A percentile compares a stretch with the other conserved stretches of the same genome.
Evolutionary conservation across 345 rosid species (phyloP).

Genomic region (Pugionium cornutum): DNA sequence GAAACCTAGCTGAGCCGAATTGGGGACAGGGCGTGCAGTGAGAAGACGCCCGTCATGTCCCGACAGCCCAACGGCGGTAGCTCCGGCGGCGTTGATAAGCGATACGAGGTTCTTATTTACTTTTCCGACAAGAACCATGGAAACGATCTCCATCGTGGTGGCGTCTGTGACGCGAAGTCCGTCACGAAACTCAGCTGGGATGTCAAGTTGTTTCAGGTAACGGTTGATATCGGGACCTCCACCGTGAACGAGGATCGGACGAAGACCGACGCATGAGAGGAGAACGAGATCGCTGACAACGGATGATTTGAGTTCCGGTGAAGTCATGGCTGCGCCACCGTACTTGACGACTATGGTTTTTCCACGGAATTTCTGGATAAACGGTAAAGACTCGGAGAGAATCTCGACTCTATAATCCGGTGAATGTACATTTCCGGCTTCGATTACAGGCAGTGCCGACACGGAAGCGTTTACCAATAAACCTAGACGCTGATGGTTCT

Average conservation of each 20-base stretch:
- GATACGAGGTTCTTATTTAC: constrained; percentile 86
- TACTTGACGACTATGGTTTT: constrained; percentile 89
- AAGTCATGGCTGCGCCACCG: constrained; percentile 97
- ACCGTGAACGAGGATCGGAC: constrained; percentile 88
- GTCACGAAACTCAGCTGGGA: constrained; percentile 68
- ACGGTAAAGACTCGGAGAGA: constrained; percentile 88
- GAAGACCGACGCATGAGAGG: constrained; percentile 84
- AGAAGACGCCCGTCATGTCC: constrained; percentile 92
- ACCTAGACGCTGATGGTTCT: constrained; percentile 19
- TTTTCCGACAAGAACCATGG: constrained; percentile 89
- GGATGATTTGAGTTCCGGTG: constrained; percentile 64
- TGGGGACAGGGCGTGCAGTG: constrained; percentile 70
- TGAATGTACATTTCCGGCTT: constrained; percentile 6
- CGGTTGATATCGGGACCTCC: constrained; percentile 91
- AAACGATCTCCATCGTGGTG: constrained; percentile 88
- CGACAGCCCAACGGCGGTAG: constrained; percentile 79
- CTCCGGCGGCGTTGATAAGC: constrained; percentile 76
- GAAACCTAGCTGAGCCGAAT: constrained; percentile 68
- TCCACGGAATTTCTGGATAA: constrained; percentile 87
- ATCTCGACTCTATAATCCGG: constrained; percentile 64
- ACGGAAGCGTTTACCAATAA: constrained; percentile 39
- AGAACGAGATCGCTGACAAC: constrained; percentile 79
- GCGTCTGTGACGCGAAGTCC: constrained; percentile 92
- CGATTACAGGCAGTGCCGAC: constrained; percentile 29
- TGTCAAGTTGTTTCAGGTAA: constrained; percentile 65